phyloP scores from a whole-genome alignment of 2,329 filamentous ascomycete genomes.

The Diaporthe helianthi region DNA sequence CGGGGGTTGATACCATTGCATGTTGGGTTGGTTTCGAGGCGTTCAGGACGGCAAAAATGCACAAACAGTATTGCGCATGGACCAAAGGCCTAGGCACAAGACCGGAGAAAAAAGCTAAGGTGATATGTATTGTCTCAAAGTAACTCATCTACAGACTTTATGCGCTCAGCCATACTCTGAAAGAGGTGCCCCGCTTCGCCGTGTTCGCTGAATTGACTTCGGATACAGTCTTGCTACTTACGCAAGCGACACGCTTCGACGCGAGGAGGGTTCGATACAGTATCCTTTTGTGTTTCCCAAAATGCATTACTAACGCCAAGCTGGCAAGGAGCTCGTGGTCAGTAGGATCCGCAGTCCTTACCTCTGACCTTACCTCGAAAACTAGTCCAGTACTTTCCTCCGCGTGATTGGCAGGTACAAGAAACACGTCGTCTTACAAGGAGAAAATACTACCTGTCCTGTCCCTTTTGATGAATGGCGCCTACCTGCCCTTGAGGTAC shows the following conservation, averaged over 20 bases:
- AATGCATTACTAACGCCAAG: conserved; percentile 5
- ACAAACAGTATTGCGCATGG: not conserved
- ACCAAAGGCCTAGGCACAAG: not conserved
- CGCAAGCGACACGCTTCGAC: conserved; percentile 5
- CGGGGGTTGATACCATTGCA: conserved; percentile 28
- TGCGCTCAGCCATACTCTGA: not conserved
- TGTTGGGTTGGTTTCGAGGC: conserved; percentile 30
- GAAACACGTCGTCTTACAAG: conserved; percentile 30
- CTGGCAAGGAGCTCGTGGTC: conserved; percentile 36
- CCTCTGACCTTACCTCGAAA: conserved; percentile 43
- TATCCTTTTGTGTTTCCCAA: not conserved
- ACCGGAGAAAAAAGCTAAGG: conserved; percentile 2
- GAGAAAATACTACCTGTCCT: conserved; percentile 35
- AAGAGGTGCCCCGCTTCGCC: not conserved
- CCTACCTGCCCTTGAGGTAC: not conserved
- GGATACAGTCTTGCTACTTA: conserved; percentile 38
- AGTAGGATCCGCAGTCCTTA: conserved; percentile 40
- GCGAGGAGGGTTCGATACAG: conserved; percentile 1
- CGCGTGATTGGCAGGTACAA: conserved; percentile 24
- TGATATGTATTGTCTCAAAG: conserved; percentile 11
- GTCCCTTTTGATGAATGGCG: conserved; percentile 23
- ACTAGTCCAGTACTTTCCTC: conserved; percentile 18
- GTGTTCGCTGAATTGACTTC: conserved; percentile 17
- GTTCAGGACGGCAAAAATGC: conserved; percentile 25
- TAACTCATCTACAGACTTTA: not conserved